These are phyloP conservation scores for Cladophialophora immunda DNA, from an alignment of 2,329 filamentous ascomycete species.

Conservation along the genomic window DNA sequence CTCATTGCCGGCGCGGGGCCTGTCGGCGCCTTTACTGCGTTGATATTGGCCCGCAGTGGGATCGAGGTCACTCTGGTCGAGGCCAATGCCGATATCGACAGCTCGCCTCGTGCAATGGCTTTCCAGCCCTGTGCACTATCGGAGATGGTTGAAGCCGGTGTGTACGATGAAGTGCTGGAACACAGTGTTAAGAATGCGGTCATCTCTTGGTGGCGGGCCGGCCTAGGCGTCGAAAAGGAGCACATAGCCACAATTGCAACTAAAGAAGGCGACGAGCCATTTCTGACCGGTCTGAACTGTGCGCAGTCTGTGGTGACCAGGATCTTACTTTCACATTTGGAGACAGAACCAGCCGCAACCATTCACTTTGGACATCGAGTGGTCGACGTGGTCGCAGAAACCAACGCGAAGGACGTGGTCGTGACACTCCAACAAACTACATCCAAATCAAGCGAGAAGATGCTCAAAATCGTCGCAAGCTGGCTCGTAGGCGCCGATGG, in stretches of 20 bases:
- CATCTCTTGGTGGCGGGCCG: conserved; percentile 13
- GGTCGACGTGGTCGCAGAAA: not conserved
- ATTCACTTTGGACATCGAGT: not conserved
- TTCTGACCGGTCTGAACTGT: conserved; percentile 6
- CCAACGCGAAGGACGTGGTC: conserved; percentile 49
- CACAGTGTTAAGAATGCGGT: conserved; percentile 18
- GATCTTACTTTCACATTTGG: not conserved
- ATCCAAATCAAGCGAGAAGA: not conserved
- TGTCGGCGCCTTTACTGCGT: conserved; percentile 43
- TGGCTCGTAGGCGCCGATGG: conserved; percentile 21
- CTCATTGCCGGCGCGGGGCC: conserved; percentile 44
- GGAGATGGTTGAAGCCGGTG: conserved; percentile 19
- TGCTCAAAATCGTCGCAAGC: not conserved
- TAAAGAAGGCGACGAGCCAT: conserved; percentile 24
- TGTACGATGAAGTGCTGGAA: conserved; percentile 18
- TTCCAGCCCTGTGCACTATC: conserved; percentile 25
- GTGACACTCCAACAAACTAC: conserved; percentile 32
- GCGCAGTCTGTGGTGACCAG: not conserved
- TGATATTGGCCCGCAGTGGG: conserved; percentile 37
- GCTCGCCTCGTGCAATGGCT: conserved; percentile 14
- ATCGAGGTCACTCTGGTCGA: conserved; percentile 11
- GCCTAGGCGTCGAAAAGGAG: conserved; percentile 34
- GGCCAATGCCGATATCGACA: not conserved
- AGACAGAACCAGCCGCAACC: not conserved
- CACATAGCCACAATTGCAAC: conserved; percentile 29